Conservation (phyloP, 169 alveolate genomes). For the Eimeria necatrix region DNA sequence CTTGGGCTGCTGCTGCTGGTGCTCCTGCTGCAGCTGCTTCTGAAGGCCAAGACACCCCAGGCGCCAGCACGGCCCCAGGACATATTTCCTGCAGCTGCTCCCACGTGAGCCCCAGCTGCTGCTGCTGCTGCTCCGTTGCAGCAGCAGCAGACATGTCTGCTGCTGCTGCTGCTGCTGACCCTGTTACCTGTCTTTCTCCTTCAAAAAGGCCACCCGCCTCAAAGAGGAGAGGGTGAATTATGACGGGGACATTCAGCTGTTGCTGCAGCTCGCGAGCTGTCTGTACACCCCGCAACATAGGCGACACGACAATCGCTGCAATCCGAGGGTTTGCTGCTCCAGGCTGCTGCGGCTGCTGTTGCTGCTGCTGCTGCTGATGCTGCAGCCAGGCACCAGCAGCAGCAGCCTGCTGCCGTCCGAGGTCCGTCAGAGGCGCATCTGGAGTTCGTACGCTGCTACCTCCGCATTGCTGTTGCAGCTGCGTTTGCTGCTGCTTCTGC, state of each 20-base stretch:
- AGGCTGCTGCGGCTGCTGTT: constrained; percentile 28
- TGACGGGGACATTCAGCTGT: background rate
- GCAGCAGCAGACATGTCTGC: background rate
- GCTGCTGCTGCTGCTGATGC: constrained; percentile 14
- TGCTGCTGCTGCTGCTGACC: background rate
- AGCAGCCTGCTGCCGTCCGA: constrained; percentile 51
- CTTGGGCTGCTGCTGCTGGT: background rate
- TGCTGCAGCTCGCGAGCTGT: constrained; percentile 54
- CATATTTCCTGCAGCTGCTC: constrained; percentile 38
- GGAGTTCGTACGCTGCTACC: background rate
- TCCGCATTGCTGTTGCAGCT: background rate
- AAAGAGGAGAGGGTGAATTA: constrained; percentile 31
- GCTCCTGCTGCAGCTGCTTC: constrained; percentile 1
- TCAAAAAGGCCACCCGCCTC: constrained; percentile 52
- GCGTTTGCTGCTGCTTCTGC: background rate
- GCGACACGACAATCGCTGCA: constrained; percentile 39
- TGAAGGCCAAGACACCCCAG: constrained; percentile 37
- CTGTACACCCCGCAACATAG: constrained; percentile 59
- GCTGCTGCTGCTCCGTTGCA: background rate
- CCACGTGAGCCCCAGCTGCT: constrained; percentile 57
- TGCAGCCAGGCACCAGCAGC: constrained; percentile 45
- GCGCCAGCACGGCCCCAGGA: constrained; percentile 24
- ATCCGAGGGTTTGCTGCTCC: constrained; percentile 26
- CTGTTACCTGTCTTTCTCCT: constrained; percentile 14
- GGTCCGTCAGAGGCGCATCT: constrained; percentile 38